These are phyloP conservation scores for Heteromeles arbutifolia DNA, from an alignment of 306 rosid genomes.

Conservation along the genomic window DNA sequence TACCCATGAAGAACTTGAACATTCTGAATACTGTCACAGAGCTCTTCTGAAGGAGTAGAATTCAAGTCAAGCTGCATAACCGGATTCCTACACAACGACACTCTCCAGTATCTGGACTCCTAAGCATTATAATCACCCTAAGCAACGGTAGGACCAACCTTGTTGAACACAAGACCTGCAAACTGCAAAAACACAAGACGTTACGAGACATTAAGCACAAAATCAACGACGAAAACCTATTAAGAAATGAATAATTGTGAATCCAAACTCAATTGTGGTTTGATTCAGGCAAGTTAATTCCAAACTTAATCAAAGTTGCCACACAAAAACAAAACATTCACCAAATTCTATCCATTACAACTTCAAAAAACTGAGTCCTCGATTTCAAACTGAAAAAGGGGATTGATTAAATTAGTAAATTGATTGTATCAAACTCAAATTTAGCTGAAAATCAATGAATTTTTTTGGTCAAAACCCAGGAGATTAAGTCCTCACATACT, in stretches of 20 bases:
- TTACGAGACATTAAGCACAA: not conserved
- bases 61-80: conserved; percentile 33
- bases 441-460: not conserved
- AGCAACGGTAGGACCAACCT: conserved; percentile 24
- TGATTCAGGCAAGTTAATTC: not conserved
- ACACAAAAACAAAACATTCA: not conserved
- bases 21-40: conserved; percentile 43
- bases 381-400: not conserved
- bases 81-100: conserved; percentile 41
- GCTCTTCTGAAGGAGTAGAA: conserved; percentile 42
- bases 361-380: not conserved
- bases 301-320: not conserved
- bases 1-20: conserved; percentile 67
- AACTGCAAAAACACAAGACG: conserved; percentile 13
- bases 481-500: not conserved
- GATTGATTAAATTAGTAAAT: not conserved
- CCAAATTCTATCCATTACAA: not conserved
- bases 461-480: not conserved
- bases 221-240: not conserved
- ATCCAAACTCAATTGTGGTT: not conserved
- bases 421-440: not conserved
- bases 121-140: conserved; percentile 53
- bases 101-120: conserved; percentile 40
- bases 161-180: conserved; percentile 18
- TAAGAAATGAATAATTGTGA: not conserved